A percentile compares a stretch with the other conserved stretches of the same genome.
phyloP scores from a whole-genome alignment of 2,329 filamentous ascomycete species.

The Metarhizium guizhouense region DNA sequence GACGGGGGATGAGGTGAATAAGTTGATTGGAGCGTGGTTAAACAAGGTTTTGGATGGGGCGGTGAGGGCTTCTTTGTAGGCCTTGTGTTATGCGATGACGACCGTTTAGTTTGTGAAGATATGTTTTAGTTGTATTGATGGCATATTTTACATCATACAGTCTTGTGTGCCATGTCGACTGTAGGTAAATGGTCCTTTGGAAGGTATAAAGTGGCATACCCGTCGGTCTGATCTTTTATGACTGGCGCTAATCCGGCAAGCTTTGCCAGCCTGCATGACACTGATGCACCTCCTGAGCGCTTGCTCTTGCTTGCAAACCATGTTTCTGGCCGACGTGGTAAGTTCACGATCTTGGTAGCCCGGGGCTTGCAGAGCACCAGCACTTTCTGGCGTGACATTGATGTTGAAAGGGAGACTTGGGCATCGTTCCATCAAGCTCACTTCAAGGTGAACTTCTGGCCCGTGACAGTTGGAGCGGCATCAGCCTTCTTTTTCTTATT shows the following conservation, averaged over 20 bases:
- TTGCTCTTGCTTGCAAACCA: not conserved
- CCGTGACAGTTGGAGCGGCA: slow-evolving; percentile 42
- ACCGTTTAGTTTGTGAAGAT: not conserved
- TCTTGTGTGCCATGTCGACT: not conserved
- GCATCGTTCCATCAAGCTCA: slow-evolving; percentile 18
- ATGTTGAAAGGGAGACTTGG: not conserved
- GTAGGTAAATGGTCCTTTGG: not conserved
- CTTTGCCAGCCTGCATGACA: not conserved
- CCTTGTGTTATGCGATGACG: not conserved
- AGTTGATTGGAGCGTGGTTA: slow-evolving; percentile 58
- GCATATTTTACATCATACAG: not conserved
- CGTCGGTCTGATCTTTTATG: not conserved
- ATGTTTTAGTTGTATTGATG: not conserved
- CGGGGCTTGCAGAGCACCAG: not conserved
- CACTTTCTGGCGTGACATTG: not conserved
- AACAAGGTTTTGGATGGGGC: slow-evolving; percentile 23
- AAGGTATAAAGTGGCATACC: not conserved
- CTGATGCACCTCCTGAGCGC: not conserved
- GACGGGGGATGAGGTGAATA: slow-evolving; percentile 61
- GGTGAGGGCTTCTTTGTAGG: slow-evolving; percentile 19
- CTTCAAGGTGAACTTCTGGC: slow-evolving; percentile 55
- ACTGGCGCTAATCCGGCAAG: too few relatives aligned
- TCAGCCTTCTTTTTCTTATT: slow-evolving; percentile 40
- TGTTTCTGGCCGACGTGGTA: not conserved
- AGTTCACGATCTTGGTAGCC: not conserved